Base-by-base conservation (phyloP, 352 stramenopile species). In the Globisporangium radiosum region DNA sequence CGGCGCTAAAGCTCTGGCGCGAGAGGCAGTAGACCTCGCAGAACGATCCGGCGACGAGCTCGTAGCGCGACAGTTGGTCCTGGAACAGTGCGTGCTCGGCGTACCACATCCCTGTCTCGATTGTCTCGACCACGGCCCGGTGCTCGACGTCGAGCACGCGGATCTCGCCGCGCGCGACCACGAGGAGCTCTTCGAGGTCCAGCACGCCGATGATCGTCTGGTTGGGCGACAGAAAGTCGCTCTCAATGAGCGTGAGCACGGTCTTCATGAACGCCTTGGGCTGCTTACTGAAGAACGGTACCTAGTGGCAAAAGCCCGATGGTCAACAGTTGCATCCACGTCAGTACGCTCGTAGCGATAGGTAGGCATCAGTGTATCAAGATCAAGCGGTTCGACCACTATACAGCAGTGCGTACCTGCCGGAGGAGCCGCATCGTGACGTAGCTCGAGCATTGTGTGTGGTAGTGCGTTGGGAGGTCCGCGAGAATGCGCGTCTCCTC, bases 21-120 rank as follows among this genome's bases (percentile, higher is more conserved):
- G 63, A 54, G 5, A 75, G 47, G 33, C 59, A 72, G 52, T 62
- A 75, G 0, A 75, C 49, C 19, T 75, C 62, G 33, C 65, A 72
- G 39, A 68, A 62, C 40, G 54, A 64, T 3, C 62, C 62, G 2
- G 65, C 65, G 6, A 73, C 47, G 14, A 75, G 45, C 33, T 57
- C 59, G 42, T 64, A 62, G 25, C 33, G 45, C 5, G 62, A 62
- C 8, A 62, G 15, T 2, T 45, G 56, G 49, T 69, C 60, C 17
- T 70, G 63, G 15, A 64, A 71, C 1, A 68, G 68, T 10, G 67
- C 50, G 11, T 65, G 56, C n/a, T 68, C 60, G 36, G 50, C 68
- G 59, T 62, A 48, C 64, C 52, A 62, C 53, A 58, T 51, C 7
- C 62, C 56, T n/a, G 54, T 42, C 37, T 61, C 47, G 36, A 71